These are phyloP conservation scores for Coccomyxa subellipsoidea DNA, from an alignment of 163 green algal species.

Conservation along the genomic window DNA sequence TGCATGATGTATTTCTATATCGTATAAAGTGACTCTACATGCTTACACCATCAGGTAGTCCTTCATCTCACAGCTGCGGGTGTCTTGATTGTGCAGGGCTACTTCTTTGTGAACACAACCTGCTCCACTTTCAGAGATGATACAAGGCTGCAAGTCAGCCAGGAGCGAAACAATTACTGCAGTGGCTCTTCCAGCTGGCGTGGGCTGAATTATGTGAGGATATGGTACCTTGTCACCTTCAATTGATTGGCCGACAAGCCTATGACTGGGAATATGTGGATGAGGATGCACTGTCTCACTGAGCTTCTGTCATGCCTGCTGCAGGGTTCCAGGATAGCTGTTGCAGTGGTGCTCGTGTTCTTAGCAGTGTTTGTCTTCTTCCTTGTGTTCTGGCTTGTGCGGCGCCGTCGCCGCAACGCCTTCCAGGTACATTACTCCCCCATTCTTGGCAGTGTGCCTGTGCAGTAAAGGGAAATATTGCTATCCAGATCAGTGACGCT, in stretches of 20 bases:
- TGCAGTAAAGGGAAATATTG: too few relatives aligned
- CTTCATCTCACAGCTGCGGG: too few relatives aligned
- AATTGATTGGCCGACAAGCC: neutral
- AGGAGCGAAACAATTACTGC: neutral
- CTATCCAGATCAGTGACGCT: too few relatives aligned
- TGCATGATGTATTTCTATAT: too few relatives aligned
- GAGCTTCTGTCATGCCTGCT: neutral
- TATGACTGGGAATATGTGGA: too few relatives aligned
- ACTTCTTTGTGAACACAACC: conserved; percentile 6
- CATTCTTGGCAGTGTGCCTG: too few relatives aligned
- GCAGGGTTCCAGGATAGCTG: neutral
- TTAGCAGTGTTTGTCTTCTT: neutral
- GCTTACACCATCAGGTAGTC: too few relatives aligned
- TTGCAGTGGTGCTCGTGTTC: neutral
- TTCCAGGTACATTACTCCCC: too few relatives aligned
- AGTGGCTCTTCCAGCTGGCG: neutral
- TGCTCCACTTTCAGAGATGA: neutral
- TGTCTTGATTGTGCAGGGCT: neutral
- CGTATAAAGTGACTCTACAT: too few relatives aligned
- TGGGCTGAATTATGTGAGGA: neutral
- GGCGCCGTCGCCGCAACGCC: neutral
- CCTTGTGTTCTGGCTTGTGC: neutral
- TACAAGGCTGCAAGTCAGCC: neutral
- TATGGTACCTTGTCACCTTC: neutral
- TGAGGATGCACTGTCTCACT: neutral